Base-by-base conservation (phyloP, 1,284 basidiomycete genomes). In the Irpex sp. region DNA sequence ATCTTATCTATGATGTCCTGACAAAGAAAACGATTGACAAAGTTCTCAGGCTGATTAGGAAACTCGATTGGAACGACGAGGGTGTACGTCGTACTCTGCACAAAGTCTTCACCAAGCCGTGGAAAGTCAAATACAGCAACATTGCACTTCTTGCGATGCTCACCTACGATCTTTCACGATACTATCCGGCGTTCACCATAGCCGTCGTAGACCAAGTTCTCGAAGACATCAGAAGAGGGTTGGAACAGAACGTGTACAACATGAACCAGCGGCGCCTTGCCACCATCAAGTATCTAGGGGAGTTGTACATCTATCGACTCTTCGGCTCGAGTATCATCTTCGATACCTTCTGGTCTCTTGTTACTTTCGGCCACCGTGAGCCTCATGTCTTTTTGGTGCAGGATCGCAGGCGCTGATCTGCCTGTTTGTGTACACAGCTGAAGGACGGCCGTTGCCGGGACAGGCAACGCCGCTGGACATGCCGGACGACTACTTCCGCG, bases 301-400 rank as follows among this genome's bases (percentile, higher is more conserved):
- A 99, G 77, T 78, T 99, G 56, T 99, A 98, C 76, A 98, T 97
- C 75, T 98, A 97, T 74, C 87, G 97, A n/a, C 81, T 98, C 26
- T 80, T 99, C 69, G 92, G 91, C 68, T 95, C 94, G 5, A 82
- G 88, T 3, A 88, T 98, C 71, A 83, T 99, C 47, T 97, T 99
- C 66, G 96, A 99, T 71, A 92, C 90, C 0, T 78, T 99, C 1
- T 99, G 97, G 97, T 92, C 89, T 8, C 76, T 99, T 47, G 88
- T 95, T n/a, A 97, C 94, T 0, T 98, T 97, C 71, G 97, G 96
- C 0, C 96, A 98, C 79, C 88, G 94, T 97, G 67, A 78, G 94
- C 26, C 43, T 43, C 39, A 43, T 43, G 8, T 15, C 8, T 15
- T 43, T 15, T 26, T 46, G 6, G 60, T 63, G 3, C 36, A 54